Evolutionary conservation across 1,139 yeast genomes (phyloP).

Genomic region (Yamadazyma kanchanaburiensis): DNA sequence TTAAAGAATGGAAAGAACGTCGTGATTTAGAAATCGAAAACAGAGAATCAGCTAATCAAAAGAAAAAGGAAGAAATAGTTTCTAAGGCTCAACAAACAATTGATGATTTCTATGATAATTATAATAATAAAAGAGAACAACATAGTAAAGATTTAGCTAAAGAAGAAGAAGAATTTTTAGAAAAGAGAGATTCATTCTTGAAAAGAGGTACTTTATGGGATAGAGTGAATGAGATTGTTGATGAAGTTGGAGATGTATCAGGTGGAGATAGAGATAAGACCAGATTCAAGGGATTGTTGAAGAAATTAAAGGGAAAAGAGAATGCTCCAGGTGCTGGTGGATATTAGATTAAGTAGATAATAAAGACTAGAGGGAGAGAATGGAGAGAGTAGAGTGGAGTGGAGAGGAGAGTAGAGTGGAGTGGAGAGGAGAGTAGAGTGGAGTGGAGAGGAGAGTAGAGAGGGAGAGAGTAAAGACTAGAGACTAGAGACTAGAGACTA

Average conservation of each 20-base stretch:
- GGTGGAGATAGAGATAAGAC: slow-evolving; percentile 60
- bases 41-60: slow-evolving; percentile 71
- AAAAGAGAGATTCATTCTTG: slow-evolving; percentile 76
- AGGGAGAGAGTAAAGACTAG: too few species aligned
- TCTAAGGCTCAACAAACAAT: slow-evolving; percentile 81
- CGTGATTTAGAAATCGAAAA: slow-evolving; percentile 77
- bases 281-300: slow-evolving; percentile 65
- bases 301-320: slow-evolving; percentile 64
- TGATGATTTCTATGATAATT: slow-evolving; percentile 92
- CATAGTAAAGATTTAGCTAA: slow-evolving; percentile 60
- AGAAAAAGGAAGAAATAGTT: slow-evolving; percentile 66
- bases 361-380: not conserved
- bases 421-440: too few species aligned
- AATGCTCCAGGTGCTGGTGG: slow-evolving; percentile 65
- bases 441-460: too few species aligned
- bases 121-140: slow-evolving; percentile 80
- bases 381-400: too few species aligned
- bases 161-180: slow-evolving; percentile 70
- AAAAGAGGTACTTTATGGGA: slow-evolving; percentile 87
- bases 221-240: slow-evolving; percentile 55
- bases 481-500: too few species aligned
- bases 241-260: slow-evolving; percentile 42
- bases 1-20: slow-evolving; percentile 81
- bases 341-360: slow-evolving; percentile 14
- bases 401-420: too few species aligned